phyloP scores from a whole-genome alignment of 371 early-diverging fungal species.

The Mortierella sp. region DNA sequence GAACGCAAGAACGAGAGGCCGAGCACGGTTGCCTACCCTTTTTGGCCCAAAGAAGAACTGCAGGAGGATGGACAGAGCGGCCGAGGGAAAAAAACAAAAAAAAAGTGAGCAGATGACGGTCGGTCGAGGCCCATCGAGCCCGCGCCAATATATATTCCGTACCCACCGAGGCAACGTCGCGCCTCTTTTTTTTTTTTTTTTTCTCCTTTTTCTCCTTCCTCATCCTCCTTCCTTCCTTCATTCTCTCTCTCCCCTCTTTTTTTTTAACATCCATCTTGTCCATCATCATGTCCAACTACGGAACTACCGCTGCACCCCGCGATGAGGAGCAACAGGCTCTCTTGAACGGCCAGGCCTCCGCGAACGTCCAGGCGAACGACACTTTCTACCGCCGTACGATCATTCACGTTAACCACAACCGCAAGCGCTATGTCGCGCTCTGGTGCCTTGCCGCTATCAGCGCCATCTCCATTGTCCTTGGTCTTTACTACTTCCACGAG shows the following conservation, averaged over 20 bases:
- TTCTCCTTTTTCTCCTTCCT: not conserved
- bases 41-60: no score
- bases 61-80: no score
- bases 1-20: not conserved
- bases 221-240: not conserved
- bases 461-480: conserved; percentile 28
- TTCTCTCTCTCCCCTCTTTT: not conserved
- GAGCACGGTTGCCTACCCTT: not conserved
- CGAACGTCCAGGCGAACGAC: conserved; percentile 23
- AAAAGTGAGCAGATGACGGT: no score
- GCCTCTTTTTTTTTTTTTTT: conserved; percentile 9
- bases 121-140: not conserved
- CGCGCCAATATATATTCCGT: not conserved
- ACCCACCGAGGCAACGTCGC: not conserved
- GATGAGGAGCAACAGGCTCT: conserved; percentile 30
- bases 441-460: conserved; percentile 31
- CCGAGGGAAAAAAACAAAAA: no score
- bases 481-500: conserved; percentile 25
- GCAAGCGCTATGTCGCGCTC: conserved; percentile 32
- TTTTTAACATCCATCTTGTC: not conserved
- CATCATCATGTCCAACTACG: conserved; percentile 18
- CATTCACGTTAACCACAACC: conserved; percentile 30
- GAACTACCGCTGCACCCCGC: conserved; percentile 15
- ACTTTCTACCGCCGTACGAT: conserved; percentile 42
- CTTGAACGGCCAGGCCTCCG: conserved; percentile 11